Conservation (phyloP, 2,329 filamentous ascomycete species). For the Elsinoe australis region DNA sequence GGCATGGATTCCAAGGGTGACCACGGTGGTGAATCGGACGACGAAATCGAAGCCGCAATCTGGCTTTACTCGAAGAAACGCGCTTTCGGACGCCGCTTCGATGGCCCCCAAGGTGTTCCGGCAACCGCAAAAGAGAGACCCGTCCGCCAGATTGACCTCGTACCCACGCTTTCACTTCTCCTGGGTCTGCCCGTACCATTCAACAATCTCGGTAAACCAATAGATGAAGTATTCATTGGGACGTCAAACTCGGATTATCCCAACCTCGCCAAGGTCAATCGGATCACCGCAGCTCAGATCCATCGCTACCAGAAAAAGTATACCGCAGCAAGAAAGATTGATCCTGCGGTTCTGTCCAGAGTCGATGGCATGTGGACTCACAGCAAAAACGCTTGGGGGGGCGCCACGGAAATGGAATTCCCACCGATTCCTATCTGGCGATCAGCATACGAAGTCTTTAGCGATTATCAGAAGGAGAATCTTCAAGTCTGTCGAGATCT, state of each 20-base stretch:
- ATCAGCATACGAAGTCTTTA: constrained; percentile 51
- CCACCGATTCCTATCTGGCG: constrained; percentile 34
- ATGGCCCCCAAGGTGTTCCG: constrained; percentile 51
- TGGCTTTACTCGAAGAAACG: constrained; percentile 97
- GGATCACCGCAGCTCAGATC: constrained; percentile 75
- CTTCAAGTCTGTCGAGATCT: constrained; percentile 70
- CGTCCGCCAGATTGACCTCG: constrained; percentile 83
- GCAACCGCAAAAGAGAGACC: constrained; percentile 68
- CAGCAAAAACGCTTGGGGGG: constrained; percentile 50
- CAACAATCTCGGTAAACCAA: constrained; percentile 88
- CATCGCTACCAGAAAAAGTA: constrained; percentile 84
- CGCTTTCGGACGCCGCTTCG: constrained; percentile 68
- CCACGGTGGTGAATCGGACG: constrained; percentile 95
- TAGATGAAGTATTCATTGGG: constrained; percentile 86
- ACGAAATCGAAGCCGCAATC: constrained; percentile 86
- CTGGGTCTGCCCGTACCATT: constrained; percentile 89
- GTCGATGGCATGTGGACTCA: constrained; percentile 52
- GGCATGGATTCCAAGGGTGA: constrained; percentile 97
- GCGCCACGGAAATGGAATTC: constrained; percentile 36
- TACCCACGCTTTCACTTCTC: constrained; percentile 81
- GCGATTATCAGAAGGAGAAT: constrained; percentile 68
- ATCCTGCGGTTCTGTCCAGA: constrained; percentile 50
- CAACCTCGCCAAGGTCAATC: constrained; percentile 69
- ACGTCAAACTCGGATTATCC: constrained; percentile 59
- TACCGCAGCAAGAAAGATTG: constrained; percentile 60